Percentiles rank a stretch among this genome's conserved stretches.
Evolutionary conservation across 768 basidiomycete species (phyloP).

Genomic region (Cystobasidium ongulense): DNA sequence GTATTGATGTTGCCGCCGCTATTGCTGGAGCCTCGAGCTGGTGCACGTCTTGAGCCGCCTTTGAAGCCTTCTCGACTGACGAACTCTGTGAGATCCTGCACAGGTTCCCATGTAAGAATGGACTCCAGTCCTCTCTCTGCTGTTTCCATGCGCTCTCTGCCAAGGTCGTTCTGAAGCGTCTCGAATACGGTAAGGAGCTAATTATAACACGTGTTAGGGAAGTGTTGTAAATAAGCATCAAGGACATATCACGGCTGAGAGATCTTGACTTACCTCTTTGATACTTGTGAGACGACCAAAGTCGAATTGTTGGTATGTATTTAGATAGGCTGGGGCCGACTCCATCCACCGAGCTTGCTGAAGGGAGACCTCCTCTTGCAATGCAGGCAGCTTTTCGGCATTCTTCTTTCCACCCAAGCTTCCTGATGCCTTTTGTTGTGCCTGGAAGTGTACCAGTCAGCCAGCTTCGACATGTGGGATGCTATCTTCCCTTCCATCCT

Average conservation of each 20-base stretch:
- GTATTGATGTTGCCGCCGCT: neutral
- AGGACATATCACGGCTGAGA: constrained; percentile 29
- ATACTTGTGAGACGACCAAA: constrained; percentile 2
- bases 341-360: constrained; percentile 31
- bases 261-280: constrained; percentile 28
- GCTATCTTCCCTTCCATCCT: neutral
- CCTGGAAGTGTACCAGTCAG: constrained; percentile 24
- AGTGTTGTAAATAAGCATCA: neutral
- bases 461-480: neutral
- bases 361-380: constrained; percentile 12
- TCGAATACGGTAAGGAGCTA: constrained; percentile 33
- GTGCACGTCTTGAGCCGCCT: neutral
- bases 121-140: constrained; percentile 35
- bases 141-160: constrained; percentile 38
- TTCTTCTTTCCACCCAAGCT: constrained; percentile 10
- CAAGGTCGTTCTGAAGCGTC: constrained; percentile 36
- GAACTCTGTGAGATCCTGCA: constrained; percentile 31
- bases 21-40: neutral
- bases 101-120: constrained; percentile 35
- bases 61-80: constrained; percentile 29
- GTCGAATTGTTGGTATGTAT: constrained; percentile 22
- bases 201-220: constrained; percentile 33
- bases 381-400: constrained; percentile 6
- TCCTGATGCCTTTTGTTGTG: constrained; percentile 25
- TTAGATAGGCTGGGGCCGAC: neutral